Conservation (phyloP, 139 green algal species). For the Chlorella sp. region DNA sequence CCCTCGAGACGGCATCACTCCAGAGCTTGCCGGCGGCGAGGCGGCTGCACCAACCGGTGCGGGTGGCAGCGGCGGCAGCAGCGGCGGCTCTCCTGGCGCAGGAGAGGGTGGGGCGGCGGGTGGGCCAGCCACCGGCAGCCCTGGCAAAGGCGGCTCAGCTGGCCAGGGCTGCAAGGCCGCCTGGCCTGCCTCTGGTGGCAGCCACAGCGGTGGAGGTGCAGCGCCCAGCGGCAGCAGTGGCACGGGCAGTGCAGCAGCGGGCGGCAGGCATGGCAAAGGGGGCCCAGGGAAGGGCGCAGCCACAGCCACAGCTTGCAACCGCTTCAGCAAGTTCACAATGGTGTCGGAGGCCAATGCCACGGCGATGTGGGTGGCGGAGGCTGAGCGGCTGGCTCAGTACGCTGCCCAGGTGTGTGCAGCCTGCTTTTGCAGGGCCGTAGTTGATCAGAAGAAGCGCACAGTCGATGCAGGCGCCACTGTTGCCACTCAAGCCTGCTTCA, state of each 20-base stretch:
- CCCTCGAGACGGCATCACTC: constrained; percentile 54
- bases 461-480: too few relatives aligned
- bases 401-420: constrained; percentile 43
- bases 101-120: neutral
- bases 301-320: constrained; percentile 8
- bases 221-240: neutral
- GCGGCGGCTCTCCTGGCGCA: neutral
- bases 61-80: neutral
- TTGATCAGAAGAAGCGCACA: too few relatives aligned
- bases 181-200: neutral
- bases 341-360: constrained; percentile 44
- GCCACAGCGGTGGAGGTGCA: neutral
- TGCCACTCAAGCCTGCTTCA: too few relatives aligned
- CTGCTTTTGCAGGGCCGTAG: too few relatives aligned
- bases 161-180: neutral
- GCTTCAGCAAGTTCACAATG: constrained; percentile 83
- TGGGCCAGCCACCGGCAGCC: neutral
- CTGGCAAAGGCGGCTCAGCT: neutral
- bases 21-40: constrained; percentile 30
- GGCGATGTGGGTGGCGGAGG: constrained; percentile 62
- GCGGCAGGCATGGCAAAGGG: neutral
- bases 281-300: neutral
- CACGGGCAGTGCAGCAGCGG: neutral
- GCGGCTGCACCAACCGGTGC: neutral
- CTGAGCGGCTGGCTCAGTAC: constrained; percentile 64